Percentiles rank a stretch among this genome's conserved stretches.
Conservation (phyloP, 1,139 yeast genomes). For the Magnusiomyces clavatus region DNA sequence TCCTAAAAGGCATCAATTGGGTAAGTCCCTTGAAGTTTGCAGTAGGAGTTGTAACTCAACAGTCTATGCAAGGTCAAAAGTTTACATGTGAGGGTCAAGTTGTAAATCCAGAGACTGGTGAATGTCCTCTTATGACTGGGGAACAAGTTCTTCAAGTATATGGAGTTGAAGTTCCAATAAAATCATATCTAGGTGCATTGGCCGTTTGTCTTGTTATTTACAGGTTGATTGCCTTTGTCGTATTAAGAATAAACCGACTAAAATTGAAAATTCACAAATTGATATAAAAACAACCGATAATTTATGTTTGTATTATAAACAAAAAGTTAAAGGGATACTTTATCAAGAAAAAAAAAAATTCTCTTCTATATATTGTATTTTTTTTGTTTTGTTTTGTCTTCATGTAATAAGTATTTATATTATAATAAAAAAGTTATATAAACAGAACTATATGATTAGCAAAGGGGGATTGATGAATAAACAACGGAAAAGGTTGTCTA, state of each 20-base stretch:
- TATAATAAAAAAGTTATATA: too few relatives aligned
- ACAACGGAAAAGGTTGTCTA: too few relatives aligned
- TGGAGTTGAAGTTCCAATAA: conserved; percentile 32
- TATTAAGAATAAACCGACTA: conserved; percentile 24
- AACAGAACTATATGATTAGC: too few relatives aligned
- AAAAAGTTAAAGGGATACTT: too few relatives aligned
- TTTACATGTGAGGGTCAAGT: conserved; percentile 39
- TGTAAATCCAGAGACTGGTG: conserved; percentile 24
- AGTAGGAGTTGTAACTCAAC: conserved; percentile 46
- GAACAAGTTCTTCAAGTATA: conserved; percentile 42
- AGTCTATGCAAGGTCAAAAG: conserved; percentile 37
- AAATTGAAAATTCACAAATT: conserved; percentile 19
- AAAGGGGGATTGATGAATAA: too few relatives aligned
- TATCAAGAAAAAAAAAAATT: too few relatives aligned
- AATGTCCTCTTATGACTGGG: conserved; percentile 44
- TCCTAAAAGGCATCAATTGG: conserved; percentile 64
- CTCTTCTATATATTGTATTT: too few relatives aligned
- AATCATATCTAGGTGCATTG: conserved; percentile 27
- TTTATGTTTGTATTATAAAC: too few relatives aligned
- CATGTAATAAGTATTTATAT: too few relatives aligned
- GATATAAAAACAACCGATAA: too few relatives aligned
- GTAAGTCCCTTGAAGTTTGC: conserved; percentile 68
- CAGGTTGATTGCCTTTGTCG: conserved; percentile 32
- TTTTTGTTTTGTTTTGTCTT: too few relatives aligned
- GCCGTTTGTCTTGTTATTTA: conserved; percentile 32